These are phyloP conservation scores for Lasiodiplodia citricola DNA, from an alignment of 2,329 filamentous ascomycete species.

Conservation along the genomic window DNA sequence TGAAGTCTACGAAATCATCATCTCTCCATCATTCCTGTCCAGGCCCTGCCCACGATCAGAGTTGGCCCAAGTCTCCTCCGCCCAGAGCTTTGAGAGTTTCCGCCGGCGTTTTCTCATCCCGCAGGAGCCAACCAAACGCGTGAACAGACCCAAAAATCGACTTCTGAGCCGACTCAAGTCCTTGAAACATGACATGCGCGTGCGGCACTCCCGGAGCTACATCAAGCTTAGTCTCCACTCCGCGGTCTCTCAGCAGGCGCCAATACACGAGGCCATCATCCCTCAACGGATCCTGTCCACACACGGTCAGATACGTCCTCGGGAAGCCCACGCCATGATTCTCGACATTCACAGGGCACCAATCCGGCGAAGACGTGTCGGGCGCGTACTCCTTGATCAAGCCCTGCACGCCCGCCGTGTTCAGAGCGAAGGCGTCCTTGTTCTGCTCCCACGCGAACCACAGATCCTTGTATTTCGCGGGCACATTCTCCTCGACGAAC, in stretches of 20 bases:
- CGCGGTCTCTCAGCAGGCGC: conserved; percentile 26
- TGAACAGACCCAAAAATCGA: neutral
- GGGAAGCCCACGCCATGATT: conserved; percentile 14
- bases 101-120: neutral
- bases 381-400: neutral
- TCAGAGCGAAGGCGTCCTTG: neutral
- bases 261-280: conserved; percentile 28
- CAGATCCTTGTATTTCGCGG: neutral
- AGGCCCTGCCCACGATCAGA: neutral
- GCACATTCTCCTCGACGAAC: neutral
- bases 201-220: conserved; percentile 29
- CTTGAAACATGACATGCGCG: neutral
- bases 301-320: conserved; percentile 18
- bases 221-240: conserved; percentile 25
- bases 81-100: neutral
- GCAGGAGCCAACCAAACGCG: neutral
- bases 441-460: conserved; percentile 19
- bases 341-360: neutral
- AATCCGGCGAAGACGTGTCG: neutral
- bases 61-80: neutral
- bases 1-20: neutral
- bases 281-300: conserved; percentile 27
- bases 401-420: neutral
- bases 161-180: neutral
- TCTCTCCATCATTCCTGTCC: neutral